These are phyloP conservation scores for Exutisphaerella laricina DNA, from an alignment of 2,329 filamentous ascomycete species.

Conservation along the genomic window DNA sequence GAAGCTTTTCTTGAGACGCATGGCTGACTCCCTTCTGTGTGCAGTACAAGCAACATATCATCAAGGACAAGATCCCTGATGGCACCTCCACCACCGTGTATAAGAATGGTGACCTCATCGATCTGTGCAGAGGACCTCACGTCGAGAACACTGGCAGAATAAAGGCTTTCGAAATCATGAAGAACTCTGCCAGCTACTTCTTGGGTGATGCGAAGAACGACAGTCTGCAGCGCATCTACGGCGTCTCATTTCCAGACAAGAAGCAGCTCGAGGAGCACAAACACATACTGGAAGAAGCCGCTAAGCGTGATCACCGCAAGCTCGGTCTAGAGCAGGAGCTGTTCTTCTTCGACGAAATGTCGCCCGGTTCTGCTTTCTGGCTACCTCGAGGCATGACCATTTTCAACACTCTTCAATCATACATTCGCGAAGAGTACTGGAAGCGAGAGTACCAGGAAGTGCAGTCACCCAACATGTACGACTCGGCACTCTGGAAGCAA, in stretches of 20 bases:
- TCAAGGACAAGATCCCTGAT: slow-evolving; percentile 83
- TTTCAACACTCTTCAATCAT: slow-evolving; percentile 79
- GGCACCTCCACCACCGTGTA: slow-evolving; percentile 92
- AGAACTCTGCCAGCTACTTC: slow-evolving; percentile 83
- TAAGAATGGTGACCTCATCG: slow-evolving; percentile 86
- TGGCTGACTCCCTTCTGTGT: no score
- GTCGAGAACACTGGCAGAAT: slow-evolving; percentile 90
- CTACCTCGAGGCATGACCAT: slow-evolving; percentile 85
- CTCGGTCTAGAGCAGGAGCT: slow-evolving; percentile 94
- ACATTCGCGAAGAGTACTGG: slow-evolving; percentile 83
- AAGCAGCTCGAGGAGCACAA: slow-evolving; percentile 80
- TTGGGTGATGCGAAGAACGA: slow-evolving; percentile 90
- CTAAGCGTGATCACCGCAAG: slow-evolving; percentile 90
- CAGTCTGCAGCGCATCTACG: slow-evolving; percentile 92
- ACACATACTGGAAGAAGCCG: slow-evolving; percentile 94
- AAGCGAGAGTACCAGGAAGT: slow-evolving; percentile 93
- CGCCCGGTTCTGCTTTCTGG: slow-evolving; percentile 81
- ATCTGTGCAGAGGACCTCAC: slow-evolving; percentile 91
- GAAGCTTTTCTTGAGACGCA: no score
- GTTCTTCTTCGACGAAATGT: slow-evolving; percentile 92
- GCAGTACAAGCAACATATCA: slow-evolving; percentile 98
- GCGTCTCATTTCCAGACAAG: slow-evolving; percentile 95
- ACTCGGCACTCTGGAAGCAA: slow-evolving; percentile 85
- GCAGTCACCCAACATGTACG: slow-evolving; percentile 94
- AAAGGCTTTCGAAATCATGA: slow-evolving; percentile 92